These are phyloP conservation scores for Candida broadrunensis DNA, from an alignment of 805 yeast species.

Conservation along the genomic window DNA sequence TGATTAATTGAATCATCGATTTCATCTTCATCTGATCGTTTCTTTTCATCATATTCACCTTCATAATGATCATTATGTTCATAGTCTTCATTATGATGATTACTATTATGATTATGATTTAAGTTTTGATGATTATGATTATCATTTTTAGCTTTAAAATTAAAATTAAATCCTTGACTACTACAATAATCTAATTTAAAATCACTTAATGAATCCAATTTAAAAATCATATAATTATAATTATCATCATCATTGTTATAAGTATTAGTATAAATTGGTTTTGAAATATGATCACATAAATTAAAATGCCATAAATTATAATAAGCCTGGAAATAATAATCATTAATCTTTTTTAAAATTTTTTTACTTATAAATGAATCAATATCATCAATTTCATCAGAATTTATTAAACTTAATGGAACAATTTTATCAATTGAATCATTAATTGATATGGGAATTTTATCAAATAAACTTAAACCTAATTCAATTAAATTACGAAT, in stretches of 20 bases:
- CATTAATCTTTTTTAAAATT: conserved; percentile 51
- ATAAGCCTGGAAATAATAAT: conserved; percentile 60
- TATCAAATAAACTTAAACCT: conserved; percentile 61
- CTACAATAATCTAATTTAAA: conserved; percentile 48
- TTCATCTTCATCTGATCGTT: conserved; percentile 10
- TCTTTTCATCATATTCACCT: conserved; percentile 2
- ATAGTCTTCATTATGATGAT: too few relatives aligned
- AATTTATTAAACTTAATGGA: conserved; percentile 29
- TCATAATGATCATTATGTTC: too few relatives aligned
- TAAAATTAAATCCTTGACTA: conserved; percentile 65
- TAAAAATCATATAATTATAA: conserved; percentile 46
- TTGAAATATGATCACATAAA: conserved; percentile 49
- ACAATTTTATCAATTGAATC: conserved; percentile 40
- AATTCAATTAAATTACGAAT: conserved; percentile 47
- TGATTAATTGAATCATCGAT: conserved; percentile 5
- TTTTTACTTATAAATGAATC: conserved; percentile 28
- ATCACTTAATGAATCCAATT: conserved; percentile 40
- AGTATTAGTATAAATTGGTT: conserved; percentile 8
- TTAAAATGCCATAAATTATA: conserved; percentile 78
- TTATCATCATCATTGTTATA: conserved; percentile 14
- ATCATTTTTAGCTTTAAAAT: conserved; percentile 32
- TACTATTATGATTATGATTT: too few relatives aligned
- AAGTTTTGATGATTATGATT: not conserved
- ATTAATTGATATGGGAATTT: conserved; percentile 49
- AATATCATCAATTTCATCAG: conserved; percentile 17